phyloP scores from a whole-genome alignment of 2,329 filamentous ascomycete species.

The Trichoderma simmonsii region DNA sequence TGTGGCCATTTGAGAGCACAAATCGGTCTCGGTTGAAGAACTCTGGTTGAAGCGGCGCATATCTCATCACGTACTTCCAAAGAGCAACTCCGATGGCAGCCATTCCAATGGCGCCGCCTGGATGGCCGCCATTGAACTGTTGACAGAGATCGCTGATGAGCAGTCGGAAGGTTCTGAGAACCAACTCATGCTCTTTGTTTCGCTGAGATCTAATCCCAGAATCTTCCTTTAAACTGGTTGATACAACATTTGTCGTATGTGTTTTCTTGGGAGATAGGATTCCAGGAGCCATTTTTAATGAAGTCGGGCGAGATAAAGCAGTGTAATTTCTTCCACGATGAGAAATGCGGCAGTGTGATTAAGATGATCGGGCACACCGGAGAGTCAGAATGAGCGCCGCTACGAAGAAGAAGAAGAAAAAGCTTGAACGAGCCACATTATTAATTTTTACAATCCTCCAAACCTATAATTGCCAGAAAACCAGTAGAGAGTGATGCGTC shows the following conservation, averaged over 20 bases:
- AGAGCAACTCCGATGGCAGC: slow-evolving; percentile 58
- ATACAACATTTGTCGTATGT: neutral
- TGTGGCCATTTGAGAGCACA: slow-evolving; percentile 59
- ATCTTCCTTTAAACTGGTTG: neutral
- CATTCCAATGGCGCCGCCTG: slow-evolving; percentile 54
- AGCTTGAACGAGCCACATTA: neutral
- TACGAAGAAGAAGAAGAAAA: too few relatives aligned
- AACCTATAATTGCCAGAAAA: neutral
- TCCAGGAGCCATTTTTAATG: neutral
- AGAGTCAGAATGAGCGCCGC: neutral
- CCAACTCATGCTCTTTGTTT: neutral
- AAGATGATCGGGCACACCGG: neutral
- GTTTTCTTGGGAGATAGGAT: neutral
- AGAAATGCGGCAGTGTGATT: neutral
- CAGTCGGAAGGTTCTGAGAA: slow-evolving; percentile 2
- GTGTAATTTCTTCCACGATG: neutral
- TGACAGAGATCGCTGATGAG: slow-evolving; percentile 14
- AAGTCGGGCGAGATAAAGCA: neutral
- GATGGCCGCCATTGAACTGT: slow-evolving; percentile 28
- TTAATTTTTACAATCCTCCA: neutral
- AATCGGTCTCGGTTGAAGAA: slow-evolving; percentile 63
- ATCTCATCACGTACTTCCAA: slow-evolving; percentile 62
- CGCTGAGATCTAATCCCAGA: neutral
- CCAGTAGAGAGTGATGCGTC: neutral
- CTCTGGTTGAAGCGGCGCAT: slow-evolving; percentile 51